phyloP scores from a whole-genome alignment of 2,329 filamentous ascomycete species.

The Cytospora piceae region DNA sequence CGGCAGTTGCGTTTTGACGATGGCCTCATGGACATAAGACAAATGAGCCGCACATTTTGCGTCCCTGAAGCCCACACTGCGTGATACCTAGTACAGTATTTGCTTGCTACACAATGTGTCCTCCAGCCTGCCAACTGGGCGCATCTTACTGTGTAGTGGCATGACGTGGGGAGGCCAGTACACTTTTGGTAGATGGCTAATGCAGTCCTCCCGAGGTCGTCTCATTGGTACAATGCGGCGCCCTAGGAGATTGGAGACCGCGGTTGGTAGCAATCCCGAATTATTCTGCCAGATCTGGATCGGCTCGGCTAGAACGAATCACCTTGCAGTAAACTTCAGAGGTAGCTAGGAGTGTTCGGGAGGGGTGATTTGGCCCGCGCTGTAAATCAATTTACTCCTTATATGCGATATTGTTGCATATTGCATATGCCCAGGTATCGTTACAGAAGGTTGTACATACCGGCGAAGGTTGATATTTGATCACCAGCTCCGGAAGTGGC shows the following conservation, averaged over 20 bases:
- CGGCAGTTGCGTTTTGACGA: neutral
- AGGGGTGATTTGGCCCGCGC: conserved; percentile 12
- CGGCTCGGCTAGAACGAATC: neutral
- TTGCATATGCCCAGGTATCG: conserved; percentile 7
- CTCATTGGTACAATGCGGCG: neutral
- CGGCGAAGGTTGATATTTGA: neutral
- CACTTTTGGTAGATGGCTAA: conserved; percentile 4
- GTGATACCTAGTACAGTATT: neutral
- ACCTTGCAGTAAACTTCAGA: neutral
- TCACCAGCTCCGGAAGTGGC: neutral
- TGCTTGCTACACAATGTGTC: neutral
- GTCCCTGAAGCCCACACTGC: neutral
- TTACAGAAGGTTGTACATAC: conserved; percentile 25
- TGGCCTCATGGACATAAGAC: neutral
- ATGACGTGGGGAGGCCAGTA: conserved; percentile 1
- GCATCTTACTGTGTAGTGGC: neutral
- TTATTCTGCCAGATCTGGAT: neutral
- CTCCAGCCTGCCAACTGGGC: neutral
- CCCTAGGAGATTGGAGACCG: neutral
- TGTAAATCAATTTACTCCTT: neutral
- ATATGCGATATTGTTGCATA: neutral
- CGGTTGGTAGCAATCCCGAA: neutral
- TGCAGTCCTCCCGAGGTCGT: neutral
- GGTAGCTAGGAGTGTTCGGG: neutral
- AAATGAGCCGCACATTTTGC: neutral